Evolutionary conservation across 208 protist species (phyloP), one percentile per base, ranked within the genome.

Genomic region (Trypanosoma scelopori): DNA sequence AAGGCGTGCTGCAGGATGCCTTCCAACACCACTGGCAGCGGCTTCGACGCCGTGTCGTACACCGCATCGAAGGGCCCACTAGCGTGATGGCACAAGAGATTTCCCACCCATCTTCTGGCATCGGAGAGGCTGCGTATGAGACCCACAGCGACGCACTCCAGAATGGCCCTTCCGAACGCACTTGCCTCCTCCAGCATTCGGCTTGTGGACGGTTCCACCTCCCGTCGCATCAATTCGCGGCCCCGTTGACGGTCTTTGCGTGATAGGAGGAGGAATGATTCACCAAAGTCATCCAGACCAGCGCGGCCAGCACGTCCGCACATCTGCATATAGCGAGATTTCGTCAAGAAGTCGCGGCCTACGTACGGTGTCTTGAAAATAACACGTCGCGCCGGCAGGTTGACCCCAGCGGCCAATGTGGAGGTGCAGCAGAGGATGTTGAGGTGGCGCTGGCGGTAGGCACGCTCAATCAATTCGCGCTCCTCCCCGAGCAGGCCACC

Each of bases 401-500:
- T 98, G 11, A 98, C 93, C 13, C 95, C 95, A 11, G 95, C 92
- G 12, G 94, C 91, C 20, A 98, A 74, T 6, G 94, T 98, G 27
- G 91, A 95, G 49, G 93, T 98, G 70, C 89, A 97, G 71, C 89
- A 95, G 7, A 97, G 68, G 35, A 97, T 79, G 55, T 73, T 78
- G 18, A 98, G 49, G 41, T 82, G 65, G 32, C 86, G 72, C 25
- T 71, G 62, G 23, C 87, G 81, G 69, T 87, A 97, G 25, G 88
- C 91, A 4, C 58, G 39, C 78, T 97, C 92, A 48, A 97, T 82
- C 15, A 91, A 58, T 45, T 82, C 74, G 5, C 90, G 76, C 83
- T 97, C 88, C 66, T 94, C 91, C 4, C 61, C 65, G 11, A 92
- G 69, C 42, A 97, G 76, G 25, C 91, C 91, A 22, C 82, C 86